Percentiles rank a stretch among this genome's conserved stretches.
Conservation (phyloP, 2,329 filamentous ascomycete genomes). For the Phaeosphaeriaceae sp. region DNA sequence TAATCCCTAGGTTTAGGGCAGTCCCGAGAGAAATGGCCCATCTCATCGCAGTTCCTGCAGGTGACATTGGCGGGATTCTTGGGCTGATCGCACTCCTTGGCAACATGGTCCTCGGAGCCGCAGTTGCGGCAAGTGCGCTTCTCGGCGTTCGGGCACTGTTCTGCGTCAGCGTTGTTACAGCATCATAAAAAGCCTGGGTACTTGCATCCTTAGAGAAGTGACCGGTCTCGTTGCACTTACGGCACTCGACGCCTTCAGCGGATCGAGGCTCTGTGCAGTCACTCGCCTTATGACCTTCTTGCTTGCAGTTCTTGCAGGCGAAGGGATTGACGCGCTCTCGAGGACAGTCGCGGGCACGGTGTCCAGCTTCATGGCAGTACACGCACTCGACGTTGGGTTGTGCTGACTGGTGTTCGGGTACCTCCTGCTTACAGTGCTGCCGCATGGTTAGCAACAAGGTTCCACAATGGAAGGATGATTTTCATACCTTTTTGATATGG, state of each 20-base stretch:
- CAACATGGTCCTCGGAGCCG: constrained; percentile 45
- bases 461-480: too few relatives aligned
- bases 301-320: constrained; percentile 74
- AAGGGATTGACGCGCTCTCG: constrained; percentile 64
- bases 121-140: constrained; percentile 47
- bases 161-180: constrained; percentile 18
- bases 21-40: constrained; percentile 65
- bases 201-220: constrained; percentile 46
- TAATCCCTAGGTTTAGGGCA: constrained; percentile 65
- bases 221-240: constrained; percentile 65
- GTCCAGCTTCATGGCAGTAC: constrained; percentile 70
- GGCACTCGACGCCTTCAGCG: constrained; percentile 67
- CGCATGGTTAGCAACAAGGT: constrained; percentile 6
- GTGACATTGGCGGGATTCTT: constrained; percentile 48
- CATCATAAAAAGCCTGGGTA: not conserved
- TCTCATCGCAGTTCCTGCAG: constrained; percentile 70
- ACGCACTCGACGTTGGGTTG: constrained; percentile 63
- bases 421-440: constrained; percentile 65
- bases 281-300: constrained; percentile 45
- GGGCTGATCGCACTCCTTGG: constrained; percentile 47
- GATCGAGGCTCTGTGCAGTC: constrained; percentile 56
- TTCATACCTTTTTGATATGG: constrained; percentile 59
- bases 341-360: constrained; percentile 72
- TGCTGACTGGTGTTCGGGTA: constrained; percentile 54
- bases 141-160: constrained; percentile 41